phyloP scores from a whole-genome alignment of 1,139 yeast species.

The Sugiyamaella japonica region DNA sequence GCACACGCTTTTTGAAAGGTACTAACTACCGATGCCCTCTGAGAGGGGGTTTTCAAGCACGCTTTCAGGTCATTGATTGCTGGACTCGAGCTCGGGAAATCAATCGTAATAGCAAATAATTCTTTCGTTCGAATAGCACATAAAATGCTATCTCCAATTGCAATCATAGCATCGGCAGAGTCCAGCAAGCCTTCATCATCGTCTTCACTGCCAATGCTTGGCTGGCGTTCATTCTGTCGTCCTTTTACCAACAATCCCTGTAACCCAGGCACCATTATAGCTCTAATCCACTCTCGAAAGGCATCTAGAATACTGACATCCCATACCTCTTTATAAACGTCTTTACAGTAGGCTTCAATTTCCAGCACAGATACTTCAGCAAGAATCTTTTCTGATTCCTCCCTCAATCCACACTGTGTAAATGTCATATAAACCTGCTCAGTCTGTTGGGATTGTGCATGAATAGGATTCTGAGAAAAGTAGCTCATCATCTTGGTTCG shows the following conservation, averaged over 20 bases:
- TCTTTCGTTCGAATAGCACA: slow-evolving; percentile 53
- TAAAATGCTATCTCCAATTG: slow-evolving; percentile 22
- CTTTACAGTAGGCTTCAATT: slow-evolving; percentile 12
- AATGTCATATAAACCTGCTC: slow-evolving; percentile 5
- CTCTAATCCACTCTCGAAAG: slow-evolving; percentile 24
- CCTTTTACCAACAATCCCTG: neutral
- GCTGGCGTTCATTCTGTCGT: neutral
- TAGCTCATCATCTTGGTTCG: neutral
- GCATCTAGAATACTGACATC: slow-evolving; percentile 23
- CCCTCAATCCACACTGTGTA: slow-evolving; percentile 8
- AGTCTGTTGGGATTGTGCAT: neutral
- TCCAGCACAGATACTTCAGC: slow-evolving; percentile 9
- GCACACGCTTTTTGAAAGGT: slow-evolving; percentile 55
- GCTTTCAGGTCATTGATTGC: slow-evolving; percentile 65
- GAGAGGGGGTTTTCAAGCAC: slow-evolving; percentile 34
- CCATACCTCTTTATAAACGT: neutral
- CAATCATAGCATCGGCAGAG: neutral
- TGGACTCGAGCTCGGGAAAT: slow-evolving; percentile 57
- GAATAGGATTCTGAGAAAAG: slow-evolving; percentile 7
- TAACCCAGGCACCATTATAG: slow-evolving; percentile 1
- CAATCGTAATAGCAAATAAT: slow-evolving; percentile 60
- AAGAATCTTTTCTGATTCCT: slow-evolving; percentile 16
- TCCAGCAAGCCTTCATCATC: neutral
- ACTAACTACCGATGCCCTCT: slow-evolving; percentile 56
- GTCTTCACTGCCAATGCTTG: neutral